These are phyloP conservation scores for Saturnispora mendoncae DNA, from an alignment of 805 yeast species.

Conservation along the genomic window DNA sequence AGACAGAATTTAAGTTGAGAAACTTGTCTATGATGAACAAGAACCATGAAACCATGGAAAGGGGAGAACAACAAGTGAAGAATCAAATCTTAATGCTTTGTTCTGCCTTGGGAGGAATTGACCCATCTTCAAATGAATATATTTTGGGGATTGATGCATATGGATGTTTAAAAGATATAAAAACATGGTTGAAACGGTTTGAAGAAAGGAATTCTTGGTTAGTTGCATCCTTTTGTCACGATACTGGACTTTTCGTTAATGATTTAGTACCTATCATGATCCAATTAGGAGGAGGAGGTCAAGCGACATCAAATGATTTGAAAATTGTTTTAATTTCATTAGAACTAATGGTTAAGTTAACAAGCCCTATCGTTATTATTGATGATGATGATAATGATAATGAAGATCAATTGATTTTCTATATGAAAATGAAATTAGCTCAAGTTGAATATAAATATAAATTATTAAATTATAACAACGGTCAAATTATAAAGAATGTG, in stretches of 20 bases:
- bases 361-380: constrained; percentile 71
- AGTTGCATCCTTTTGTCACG: constrained; percentile 84
- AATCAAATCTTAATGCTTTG: constrained; percentile 77
- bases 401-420: constrained; percentile 46
- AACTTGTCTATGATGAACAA: not conserved
- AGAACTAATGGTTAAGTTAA: constrained; percentile 72
- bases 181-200: constrained; percentile 77
- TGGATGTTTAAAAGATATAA: constrained; percentile 80
- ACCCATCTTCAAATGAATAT: constrained; percentile 47
- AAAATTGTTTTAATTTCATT: constrained; percentile 24
- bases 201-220: constrained; percentile 71
- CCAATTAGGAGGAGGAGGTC: constrained; percentile 29
- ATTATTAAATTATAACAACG: constrained; percentile 48
- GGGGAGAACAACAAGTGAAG: constrained; percentile 34
- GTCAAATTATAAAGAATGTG: constrained; percentile 58
- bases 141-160: constrained; percentile 80
- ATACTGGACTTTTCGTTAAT: constrained; percentile 59
- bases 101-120: constrained; percentile 87
- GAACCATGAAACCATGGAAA: constrained; percentile 5
- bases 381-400: constrained; percentile 48
- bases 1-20: constrained; percentile 1
- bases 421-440: constrained; percentile 51
- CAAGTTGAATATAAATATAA: constrained; percentile 67
- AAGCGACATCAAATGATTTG: not conserved
- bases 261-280: constrained; percentile 70